Base-by-base conservation (phyloP, 2,329 filamentous ascomycete species). In the Verticillium nonalfalfae region DNA sequence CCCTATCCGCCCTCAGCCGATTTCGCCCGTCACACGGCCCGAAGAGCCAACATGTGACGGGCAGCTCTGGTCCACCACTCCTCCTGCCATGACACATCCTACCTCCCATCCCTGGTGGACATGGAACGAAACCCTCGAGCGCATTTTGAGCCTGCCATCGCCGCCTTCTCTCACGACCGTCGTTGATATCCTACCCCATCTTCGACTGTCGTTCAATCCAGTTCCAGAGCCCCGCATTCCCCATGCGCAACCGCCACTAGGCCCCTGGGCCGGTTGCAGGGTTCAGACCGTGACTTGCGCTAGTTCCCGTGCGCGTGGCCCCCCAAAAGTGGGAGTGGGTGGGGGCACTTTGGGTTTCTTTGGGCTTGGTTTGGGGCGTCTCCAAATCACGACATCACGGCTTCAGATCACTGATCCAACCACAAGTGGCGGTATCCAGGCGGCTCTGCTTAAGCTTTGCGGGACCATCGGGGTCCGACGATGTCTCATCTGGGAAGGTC, bases 371-470 rank as follows among this genome's bases (percentile, higher is more conserved):
- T 21, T 7, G 18, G 13, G 45, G 18, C 14, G 34, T 39, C 56
- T 36, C 36, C 55, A 57, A 40, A 58, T 58, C 57, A 58, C 57
- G 57, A 58, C 57, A 58, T 58, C 57, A 26, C 56, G 56, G 45
- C 56, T 58, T 40, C 56, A 58, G 36, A 58, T 31, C 56, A 26
- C 18, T 39, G 50, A 40, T 34, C 57, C 57, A 58, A 58, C 57
- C 57, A 58, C 10, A 58, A 31, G 18, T 39, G 18, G 9, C 7
- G 45, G n/a, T n/a, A 50, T 11, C 45, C n/a, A 18, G 45, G 15
- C 45, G 45, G 18, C 45, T 21, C 45, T n/a, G n/a, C 38, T 58
- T 58, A 58, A 58, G 57, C 36, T 58, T 58, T 58, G 38, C 57
- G 57, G 57, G 38, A 38, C 35, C n/a, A 13, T 36, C 10, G 57